Base-by-base conservation (phyloP, 768 basidiomycete species). In the Psilocybe cubensis region DNA sequence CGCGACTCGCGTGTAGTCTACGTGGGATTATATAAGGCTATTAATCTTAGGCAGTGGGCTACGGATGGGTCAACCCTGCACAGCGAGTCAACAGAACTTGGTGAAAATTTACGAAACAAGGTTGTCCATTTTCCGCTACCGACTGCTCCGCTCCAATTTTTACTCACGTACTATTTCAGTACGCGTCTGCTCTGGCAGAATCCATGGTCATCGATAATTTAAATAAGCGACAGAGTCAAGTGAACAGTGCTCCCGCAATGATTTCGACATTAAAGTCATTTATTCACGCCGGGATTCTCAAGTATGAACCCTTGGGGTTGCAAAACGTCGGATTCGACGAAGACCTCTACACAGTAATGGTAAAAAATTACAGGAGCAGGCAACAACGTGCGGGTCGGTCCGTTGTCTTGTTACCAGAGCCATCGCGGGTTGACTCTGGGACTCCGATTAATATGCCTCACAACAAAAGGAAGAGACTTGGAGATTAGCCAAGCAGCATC, bases 271-370 rank as follows among this genome's bases (percentile, higher is more conserved):
- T 62, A 5, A 17, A 20, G 2, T 7, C 35, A 7, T 42, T 58
- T n/a, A 63, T 58, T 24, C 8, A 23, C 0, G 55, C 58, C 7
- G 55, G 54, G 1, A 11, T 49, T 14, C 24, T 64, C 18, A 66
- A 52, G 46, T 47, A 56, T 0, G 63, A 69, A 4, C 51, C 51
- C 10, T 45, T 67, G 12, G 55, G 63, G 0, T 18, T 69, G n/a
- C 56, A 66, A 45, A 67, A 61, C 27, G 28, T 63, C 2, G 62
- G 43, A 3, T 69, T 69, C 43, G 48, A 66, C 21, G 24, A 55
- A 2, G 35, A 1, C 0, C 31, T 69, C 1, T 64, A 66, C 21
- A 18, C 56, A 10, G 54, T 5, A 12, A 50, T 64, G 27, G 41
- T 24, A 9, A 41, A 48, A 14, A 24, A 43, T 2, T 56, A 52